These are phyloP conservation scores for Trichaptum fuscoviolaceum DNA, from an alignment of 768 basidiomycete species.

Conservation along the genomic window DNA sequence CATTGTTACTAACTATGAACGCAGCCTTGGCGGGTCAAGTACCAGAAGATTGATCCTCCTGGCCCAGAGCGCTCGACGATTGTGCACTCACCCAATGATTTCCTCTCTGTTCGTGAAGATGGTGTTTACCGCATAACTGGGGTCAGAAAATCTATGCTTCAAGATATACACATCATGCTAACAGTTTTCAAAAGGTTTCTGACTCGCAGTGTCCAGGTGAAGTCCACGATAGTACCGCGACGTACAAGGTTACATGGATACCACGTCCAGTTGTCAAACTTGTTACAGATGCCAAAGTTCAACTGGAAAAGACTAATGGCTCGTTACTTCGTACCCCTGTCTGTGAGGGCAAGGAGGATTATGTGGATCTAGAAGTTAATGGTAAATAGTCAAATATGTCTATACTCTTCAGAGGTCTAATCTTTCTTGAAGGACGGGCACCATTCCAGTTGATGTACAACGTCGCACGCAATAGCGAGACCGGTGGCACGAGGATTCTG, in stretches of 20 bases:
- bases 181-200: constrained; percentile 43
- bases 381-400: constrained; percentile 38
- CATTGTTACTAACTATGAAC: constrained; percentile 9
- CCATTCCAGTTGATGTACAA: constrained; percentile 94
- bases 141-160: constrained; percentile 32
- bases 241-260: constrained; percentile 73
- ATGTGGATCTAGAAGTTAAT: constrained; percentile 78
- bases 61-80: constrained; percentile 34
- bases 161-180: neutral
- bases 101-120: constrained; percentile 65
- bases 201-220: constrained; percentile 85
- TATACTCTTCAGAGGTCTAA: constrained; percentile 4
- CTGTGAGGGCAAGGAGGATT: constrained; percentile 76
- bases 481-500: constrained; percentile 63
- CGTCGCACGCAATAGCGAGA: constrained; percentile 62
- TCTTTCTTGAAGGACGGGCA: constrained; percentile 55
- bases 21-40: constrained; percentile 87
- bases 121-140: constrained; percentile 72
- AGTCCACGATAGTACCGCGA: constrained; percentile 52
- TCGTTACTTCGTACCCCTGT: constrained; percentile 72
- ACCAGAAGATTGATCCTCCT: constrained; percentile 48
- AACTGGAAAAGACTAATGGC: constrained; percentile 58
- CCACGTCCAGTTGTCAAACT: constrained; percentile 72
- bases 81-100: constrained; percentile 61
- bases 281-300: constrained; percentile 49